These are phyloP conservation scores for Centaurea solstitialis DNA, from an alignment of 129 eudicot species.

Conservation along the genomic window DNA sequence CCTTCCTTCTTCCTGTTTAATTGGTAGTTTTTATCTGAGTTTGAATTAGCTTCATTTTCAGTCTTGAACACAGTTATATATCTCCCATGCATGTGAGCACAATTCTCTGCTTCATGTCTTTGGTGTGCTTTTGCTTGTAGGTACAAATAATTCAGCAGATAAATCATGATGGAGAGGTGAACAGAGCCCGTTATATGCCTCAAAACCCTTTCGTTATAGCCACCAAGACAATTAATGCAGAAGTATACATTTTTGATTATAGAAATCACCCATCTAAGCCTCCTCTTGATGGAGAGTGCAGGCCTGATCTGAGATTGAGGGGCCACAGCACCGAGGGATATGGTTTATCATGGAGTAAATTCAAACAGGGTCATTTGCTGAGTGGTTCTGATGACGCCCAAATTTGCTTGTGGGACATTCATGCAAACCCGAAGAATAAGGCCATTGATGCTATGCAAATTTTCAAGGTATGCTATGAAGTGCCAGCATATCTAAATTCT, in stretches of 20 bases:
- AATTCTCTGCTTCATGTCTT: background rate
- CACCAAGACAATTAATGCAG: conserved; percentile 72
- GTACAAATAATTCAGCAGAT: conserved; percentile 79
- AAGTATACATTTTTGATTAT: conserved; percentile 65
- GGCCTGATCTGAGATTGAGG: conserved; percentile 79
- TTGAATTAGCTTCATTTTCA: background rate
- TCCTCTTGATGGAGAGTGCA: conserved; percentile 62
- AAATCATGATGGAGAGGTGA: conserved; percentile 88
- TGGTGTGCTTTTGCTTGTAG: conserved; percentile 36
- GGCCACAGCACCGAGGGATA: conserved; percentile 83
- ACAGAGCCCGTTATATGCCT: conserved; percentile 91
- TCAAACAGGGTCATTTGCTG: conserved; percentile 66
- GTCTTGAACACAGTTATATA: background rate
- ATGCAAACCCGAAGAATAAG: conserved; percentile 59
- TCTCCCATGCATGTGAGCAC: background rate
- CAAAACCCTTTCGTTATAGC: conserved; percentile 73
- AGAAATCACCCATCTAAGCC: conserved; percentile 79
- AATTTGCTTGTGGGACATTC: conserved; percentile 89
- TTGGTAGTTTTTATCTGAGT: background rate
- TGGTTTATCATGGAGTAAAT: conserved; percentile 87
- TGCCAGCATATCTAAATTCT: too few relatives aligned
- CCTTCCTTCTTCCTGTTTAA: background rate
- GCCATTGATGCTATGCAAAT: conserved; percentile 65
- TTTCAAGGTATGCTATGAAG: conserved; percentile 48
- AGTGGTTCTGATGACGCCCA: conserved; percentile 87